A percentile compares a stretch with the other conserved stretches of the same genome.
These are phyloP conservation scores for Tylopilus felleus DNA, from an alignment of 768 basidiomycete species.

Conservation along the genomic window DNA sequence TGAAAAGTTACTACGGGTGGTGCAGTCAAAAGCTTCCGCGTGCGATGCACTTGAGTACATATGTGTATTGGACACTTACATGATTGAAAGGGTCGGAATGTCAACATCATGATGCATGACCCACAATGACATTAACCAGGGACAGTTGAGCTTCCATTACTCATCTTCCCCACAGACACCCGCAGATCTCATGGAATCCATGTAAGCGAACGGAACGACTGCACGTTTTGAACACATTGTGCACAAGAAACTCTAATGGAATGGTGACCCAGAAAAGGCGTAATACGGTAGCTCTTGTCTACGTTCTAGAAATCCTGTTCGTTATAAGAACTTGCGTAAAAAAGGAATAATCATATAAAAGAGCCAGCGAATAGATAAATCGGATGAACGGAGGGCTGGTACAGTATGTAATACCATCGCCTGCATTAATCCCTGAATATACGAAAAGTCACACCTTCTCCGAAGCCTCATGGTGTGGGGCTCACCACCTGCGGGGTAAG, in stretches of 20 bases:
- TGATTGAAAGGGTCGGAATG: neutral
- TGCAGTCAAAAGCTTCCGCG: neutral
- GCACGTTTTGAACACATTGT: constrained; percentile 17
- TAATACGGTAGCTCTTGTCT: constrained; percentile 16
- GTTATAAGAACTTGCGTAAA: constrained; percentile 28
- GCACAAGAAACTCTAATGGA: constrained; percentile 13
- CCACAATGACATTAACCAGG: constrained; percentile 4
- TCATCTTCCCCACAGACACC: constrained; percentile 14
- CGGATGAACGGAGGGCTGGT: constrained; percentile 17
- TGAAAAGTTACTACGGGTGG: neutral
- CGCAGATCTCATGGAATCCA: constrained; percentile 9
- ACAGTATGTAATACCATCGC: constrained; percentile 23
- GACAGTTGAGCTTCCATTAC: constrained; percentile 16
- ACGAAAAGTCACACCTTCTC: constrained; percentile 30
- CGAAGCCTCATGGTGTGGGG: constrained; percentile 30
- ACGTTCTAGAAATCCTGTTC: constrained; percentile 23
- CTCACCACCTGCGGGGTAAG: constrained; percentile 35
- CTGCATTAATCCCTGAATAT: constrained; percentile 27
- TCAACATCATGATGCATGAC: neutral
- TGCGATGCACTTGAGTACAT: neutral
- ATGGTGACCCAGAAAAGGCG: constrained; percentile 7
- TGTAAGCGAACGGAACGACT: constrained; percentile 11
- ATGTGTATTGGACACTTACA: neutral
- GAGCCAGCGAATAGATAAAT: constrained; percentile 33
- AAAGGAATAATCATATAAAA: constrained; percentile 40